These are phyloP conservation scores for Mortierella claussenii DNA, from an alignment of 192 early-diverging fungal genomes.

Conservation along the genomic window DNA sequence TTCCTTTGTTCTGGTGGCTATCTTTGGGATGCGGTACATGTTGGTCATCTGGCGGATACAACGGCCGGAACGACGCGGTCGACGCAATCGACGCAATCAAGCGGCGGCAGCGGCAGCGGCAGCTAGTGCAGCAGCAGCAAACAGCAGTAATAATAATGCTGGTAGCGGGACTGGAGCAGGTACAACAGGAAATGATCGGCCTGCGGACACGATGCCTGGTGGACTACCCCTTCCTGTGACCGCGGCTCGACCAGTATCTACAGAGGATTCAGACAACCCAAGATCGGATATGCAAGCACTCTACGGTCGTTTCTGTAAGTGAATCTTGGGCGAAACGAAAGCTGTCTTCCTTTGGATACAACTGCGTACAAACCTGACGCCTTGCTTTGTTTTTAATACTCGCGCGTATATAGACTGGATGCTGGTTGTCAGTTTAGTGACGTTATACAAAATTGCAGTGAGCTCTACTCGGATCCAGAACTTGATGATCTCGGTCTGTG, in stretches of 20 bases:
- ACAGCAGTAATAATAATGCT: neutral
- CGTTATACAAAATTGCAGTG: constrained; percentile 68
- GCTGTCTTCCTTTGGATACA: too few relatives aligned
- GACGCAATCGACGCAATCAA: constrained; percentile 34
- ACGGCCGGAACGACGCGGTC: constrained; percentile 63
- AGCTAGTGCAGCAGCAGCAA: neutral
- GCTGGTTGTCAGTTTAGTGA: constrained; percentile 67
- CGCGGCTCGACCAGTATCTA: constrained; percentile 19
- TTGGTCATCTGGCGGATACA: constrained; percentile 75
- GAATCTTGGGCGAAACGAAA: too few relatives aligned
- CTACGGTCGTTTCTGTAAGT: constrained; percentile 70
- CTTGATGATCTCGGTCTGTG: constrained; percentile 54
- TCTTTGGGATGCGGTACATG: constrained; percentile 78
- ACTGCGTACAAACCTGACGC: too few relatives aligned
- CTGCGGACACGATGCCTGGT: constrained; percentile 36
- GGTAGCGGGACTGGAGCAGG: neutral
- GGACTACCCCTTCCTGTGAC: constrained; percentile 45
- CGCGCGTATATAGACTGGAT: constrained; percentile 69
- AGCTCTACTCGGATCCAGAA: constrained; percentile 59
- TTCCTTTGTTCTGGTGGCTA: constrained; percentile 73
- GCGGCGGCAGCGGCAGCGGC: constrained; percentile 29
- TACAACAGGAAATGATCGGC: constrained; percentile 4
- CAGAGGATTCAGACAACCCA: constrained; percentile 35
- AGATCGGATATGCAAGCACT: constrained; percentile 58
- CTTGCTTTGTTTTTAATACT: too few relatives aligned